Conservation (phyloP, 2,329 filamentous ascomycete genomes). For the Rosellinia necatrix region DNA sequence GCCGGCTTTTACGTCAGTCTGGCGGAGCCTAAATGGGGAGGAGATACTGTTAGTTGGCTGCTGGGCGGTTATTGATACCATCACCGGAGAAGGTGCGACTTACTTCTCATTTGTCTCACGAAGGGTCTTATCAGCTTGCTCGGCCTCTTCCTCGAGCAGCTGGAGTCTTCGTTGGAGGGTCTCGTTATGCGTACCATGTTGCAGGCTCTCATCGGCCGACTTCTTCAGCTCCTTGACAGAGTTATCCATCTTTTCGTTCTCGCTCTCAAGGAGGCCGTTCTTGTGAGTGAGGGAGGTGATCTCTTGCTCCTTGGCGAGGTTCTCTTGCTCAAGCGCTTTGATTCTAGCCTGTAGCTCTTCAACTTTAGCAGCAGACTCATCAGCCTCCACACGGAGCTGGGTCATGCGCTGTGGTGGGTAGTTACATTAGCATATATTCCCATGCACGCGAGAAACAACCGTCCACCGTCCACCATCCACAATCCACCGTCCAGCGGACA, state of each 20-base stretch:
- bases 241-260: conserved; percentile 91
- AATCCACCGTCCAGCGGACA: neutral
- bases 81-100: conserved; percentile 43
- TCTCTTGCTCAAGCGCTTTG: conserved; percentile 93
- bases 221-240: conserved; percentile 87
- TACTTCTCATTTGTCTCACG: conserved; percentile 99
- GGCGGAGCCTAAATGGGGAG: conserved; percentile 76
- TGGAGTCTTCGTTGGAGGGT: conserved; percentile 88
- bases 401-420: conserved; percentile 78
- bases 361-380: conserved; percentile 78
- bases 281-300: conserved; percentile 96
- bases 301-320: conserved; percentile 94
- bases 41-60: conserved; percentile 9
- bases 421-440: conserved; percentile 14
- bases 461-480: too few relatives aligned
- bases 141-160: conserved; percentile 96
- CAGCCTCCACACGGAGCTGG: conserved; percentile 90
- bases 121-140: conserved; percentile 93
- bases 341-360: conserved; percentile 87
- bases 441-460: neutral
- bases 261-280: conserved; percentile 85
- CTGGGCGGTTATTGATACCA: neutral
- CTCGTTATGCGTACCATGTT: conserved; percentile 89
- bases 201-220: conserved; percentile 77
- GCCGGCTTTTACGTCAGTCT: conserved; percentile 98